Conservation (phyloP, 768 basidiomycete genomes). For the Lactarius hatsudake region DNA sequence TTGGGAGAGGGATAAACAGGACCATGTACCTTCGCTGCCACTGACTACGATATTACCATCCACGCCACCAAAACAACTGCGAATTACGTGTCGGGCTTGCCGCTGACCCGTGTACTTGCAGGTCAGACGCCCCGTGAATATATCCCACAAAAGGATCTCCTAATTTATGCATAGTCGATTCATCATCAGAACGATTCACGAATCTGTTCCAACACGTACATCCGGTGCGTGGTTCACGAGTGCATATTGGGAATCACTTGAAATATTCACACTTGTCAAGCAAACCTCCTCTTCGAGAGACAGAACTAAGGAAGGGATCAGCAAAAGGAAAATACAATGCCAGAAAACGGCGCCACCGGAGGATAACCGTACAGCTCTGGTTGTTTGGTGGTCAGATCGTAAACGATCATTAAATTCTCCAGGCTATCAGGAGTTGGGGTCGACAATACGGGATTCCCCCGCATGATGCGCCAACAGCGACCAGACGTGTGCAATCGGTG, state of each 20-base stretch:
- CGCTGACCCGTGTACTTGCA: conserved; percentile 84
- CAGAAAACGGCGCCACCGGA: conserved; percentile 7
- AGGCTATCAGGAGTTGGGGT: conserved; percentile 34
- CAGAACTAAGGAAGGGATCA: conserved; percentile 45
- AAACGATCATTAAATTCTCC: conserved; percentile 71
- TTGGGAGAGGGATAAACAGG: conserved; percentile 11
- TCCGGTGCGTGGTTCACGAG: conserved; percentile 84
- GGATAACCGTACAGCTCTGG: conserved; percentile 60
- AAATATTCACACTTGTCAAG: conserved; percentile 84
- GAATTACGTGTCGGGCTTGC: conserved; percentile 80
- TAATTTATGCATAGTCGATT: conserved; percentile 35
- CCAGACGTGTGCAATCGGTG: conserved; percentile 77
- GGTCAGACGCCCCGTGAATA: conserved; percentile 62
- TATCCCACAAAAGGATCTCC: conserved; percentile 89
- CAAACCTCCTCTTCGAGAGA: conserved; percentile 60
- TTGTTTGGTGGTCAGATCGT: conserved; percentile 67
- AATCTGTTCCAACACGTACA: conserved; percentile 45
- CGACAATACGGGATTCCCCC: conserved; percentile 29
- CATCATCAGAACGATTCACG: conserved; percentile 13
- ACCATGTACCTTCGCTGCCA: conserved; percentile 84
- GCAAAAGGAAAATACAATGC: conserved; percentile 14
- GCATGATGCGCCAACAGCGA: conserved; percentile 74
- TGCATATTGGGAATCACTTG: conserved; percentile 81
- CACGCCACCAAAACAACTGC: conserved; percentile 91
- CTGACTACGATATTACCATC: conserved; percentile 87